Conservation (phyloP, 164 flowering plant species). For the Platanus orientalis region DNA sequence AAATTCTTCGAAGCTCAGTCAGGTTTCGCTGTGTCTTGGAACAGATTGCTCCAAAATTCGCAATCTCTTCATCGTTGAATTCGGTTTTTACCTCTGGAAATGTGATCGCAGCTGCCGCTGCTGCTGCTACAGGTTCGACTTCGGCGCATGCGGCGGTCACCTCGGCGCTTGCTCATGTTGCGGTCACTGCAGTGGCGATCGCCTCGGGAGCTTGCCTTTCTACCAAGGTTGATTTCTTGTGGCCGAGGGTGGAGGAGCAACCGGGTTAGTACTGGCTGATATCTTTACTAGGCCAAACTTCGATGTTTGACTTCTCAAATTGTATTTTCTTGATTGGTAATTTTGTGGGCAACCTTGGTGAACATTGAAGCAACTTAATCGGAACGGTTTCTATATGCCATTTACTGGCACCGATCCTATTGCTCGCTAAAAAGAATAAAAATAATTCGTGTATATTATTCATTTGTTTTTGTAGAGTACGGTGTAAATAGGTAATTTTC, state of each 20-base stretch:
- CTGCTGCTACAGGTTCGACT: conserved; percentile 37
- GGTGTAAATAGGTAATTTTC: too few relatives aligned
- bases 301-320: conserved; percentile 2
- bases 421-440: too few relatives aligned
- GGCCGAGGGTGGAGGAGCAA: conserved; percentile 75
- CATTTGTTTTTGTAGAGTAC: too few relatives aligned
- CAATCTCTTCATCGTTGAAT: conserved; percentile 11
- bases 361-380: too few relatives aligned
- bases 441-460: too few relatives aligned
- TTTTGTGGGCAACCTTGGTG: too few relatives aligned
- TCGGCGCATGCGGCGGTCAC: conserved; percentile 74
- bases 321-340: not conserved
- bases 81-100: conserved; percentile 34
- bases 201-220: conserved; percentile 96
- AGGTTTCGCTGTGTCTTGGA: not conserved
- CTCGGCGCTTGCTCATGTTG: conserved; percentile 81
- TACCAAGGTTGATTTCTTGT: conserved; percentile 82
- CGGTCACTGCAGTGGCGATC: conserved; percentile 86
- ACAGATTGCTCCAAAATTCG: conserved; percentile 5
- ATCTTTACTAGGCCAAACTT: too few relatives aligned
- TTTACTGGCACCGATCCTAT: too few relatives aligned
- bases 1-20: not conserved
- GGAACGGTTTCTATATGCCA: too few relatives aligned
- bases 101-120: conserved; percentile 66
- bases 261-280: conserved; percentile 40